A percentile compares a stretch with the other conserved stretches of the same genome.
Evolutionary conservation across 1,284 basidiomycete genomes (phyloP).

Genomic region (Austroboletus rostrupii): DNA sequence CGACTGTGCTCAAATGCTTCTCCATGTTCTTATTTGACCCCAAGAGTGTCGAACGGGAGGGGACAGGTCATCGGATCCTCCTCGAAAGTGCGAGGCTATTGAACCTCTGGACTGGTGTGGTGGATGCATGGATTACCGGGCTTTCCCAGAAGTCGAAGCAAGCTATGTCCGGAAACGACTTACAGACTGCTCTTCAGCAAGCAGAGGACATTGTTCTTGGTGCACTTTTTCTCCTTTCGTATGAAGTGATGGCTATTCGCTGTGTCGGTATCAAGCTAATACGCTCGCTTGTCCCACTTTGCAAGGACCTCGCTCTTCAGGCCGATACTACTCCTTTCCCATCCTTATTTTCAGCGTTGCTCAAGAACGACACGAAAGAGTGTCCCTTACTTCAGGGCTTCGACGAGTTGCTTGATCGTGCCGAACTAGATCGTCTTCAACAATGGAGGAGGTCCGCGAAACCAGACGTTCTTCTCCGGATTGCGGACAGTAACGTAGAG

Average conservation of each 20-base stretch:
- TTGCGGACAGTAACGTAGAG: slow-evolving; percentile 63
- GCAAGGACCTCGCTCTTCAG: slow-evolving; percentile 39
- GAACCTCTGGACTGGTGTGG: slow-evolving; percentile 71
- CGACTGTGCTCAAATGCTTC: slow-evolving; percentile 67
- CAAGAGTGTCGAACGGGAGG: slow-evolving; percentile 62
- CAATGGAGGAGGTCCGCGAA: slow-evolving; percentile 58
- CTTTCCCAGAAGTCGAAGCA: slow-evolving; percentile 42
- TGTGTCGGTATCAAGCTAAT: slow-evolving; percentile 58
- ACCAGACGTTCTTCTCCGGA: slow-evolving; percentile 51
- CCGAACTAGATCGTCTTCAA: slow-evolving; percentile 54
- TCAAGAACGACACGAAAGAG: slow-evolving; percentile 24
- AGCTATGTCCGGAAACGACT: slow-evolving; percentile 39
- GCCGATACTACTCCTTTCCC: slow-evolving; percentile 21
- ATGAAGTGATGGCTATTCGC: slow-evolving; percentile 49
- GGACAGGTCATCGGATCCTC: slow-evolving; percentile 57
- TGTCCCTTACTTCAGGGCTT: slow-evolving; percentile 54
- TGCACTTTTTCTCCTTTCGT: slow-evolving; percentile 77
- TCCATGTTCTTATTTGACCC: slow-evolving; percentile 79
- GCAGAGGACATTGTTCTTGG: slow-evolving; percentile 68
- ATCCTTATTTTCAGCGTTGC: slow-evolving; percentile 45
- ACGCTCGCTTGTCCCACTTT: slow-evolving; percentile 44
- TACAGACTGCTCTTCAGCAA: slow-evolving; percentile 35
- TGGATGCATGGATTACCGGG: slow-evolving; percentile 65
- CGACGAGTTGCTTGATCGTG: slow-evolving; percentile 60
- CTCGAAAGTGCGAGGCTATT: slow-evolving; percentile 66